Percentiles rank a stretch among this genome's conserved stretches.
These are phyloP conservation scores for Chaetomiaceae sp. DNA, from an alignment of 2,329 filamentous ascomycete species.

Conservation along the genomic window DNA sequence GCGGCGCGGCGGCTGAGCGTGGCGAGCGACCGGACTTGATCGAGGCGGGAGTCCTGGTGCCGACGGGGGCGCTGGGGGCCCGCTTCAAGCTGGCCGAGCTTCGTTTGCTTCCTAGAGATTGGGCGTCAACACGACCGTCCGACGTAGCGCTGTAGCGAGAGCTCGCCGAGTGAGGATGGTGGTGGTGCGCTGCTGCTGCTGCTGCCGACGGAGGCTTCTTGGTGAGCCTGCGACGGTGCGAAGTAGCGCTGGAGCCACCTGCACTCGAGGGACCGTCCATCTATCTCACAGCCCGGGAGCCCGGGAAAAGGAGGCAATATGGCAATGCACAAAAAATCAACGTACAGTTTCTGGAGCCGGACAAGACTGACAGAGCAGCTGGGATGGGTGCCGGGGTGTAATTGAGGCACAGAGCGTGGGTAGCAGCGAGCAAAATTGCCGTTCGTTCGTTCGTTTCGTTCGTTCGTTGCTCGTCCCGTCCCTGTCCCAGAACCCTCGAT, in stretches of 20 bases:
- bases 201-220: slow-evolving; percentile 51
- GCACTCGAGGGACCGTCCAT: slow-evolving; percentile 25
- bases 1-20: slow-evolving; percentile 35
- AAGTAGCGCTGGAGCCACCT: slow-evolving; percentile 35
- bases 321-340: slow-evolving; percentile 16
- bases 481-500: no score
- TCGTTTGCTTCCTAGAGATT: slow-evolving; percentile 57
- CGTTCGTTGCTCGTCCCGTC: not conserved
- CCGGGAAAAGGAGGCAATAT: slow-evolving; percentile 2
- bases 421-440: slow-evolving; percentile 26
- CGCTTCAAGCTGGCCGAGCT: slow-evolving; percentile 60
- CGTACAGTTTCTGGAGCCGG: slow-evolving; percentile 20
- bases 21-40: slow-evolving; percentile 49
- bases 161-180: slow-evolving; percentile 41
- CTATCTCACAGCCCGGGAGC: slow-evolving; percentile 21
- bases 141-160: slow-evolving; percentile 34
- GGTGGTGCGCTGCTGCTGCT: no score
- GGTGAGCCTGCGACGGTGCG: slow-evolving; percentile 57
- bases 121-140: slow-evolving; percentile 53
- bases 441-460: slow-evolving; percentile 17
- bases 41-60: slow-evolving; percentile 40
- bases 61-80: slow-evolving; percentile 55
- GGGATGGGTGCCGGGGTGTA: slow-evolving; percentile 20
- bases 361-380: slow-evolving; percentile 18
- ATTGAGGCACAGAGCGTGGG: slow-evolving; percentile 24